A percentile compares a stretch with the other conserved stretches of the same genome.
phyloP scores from a whole-genome alignment of 2,329 filamentous ascomycete genomes.

The Arthrinium puccinioides region DNA sequence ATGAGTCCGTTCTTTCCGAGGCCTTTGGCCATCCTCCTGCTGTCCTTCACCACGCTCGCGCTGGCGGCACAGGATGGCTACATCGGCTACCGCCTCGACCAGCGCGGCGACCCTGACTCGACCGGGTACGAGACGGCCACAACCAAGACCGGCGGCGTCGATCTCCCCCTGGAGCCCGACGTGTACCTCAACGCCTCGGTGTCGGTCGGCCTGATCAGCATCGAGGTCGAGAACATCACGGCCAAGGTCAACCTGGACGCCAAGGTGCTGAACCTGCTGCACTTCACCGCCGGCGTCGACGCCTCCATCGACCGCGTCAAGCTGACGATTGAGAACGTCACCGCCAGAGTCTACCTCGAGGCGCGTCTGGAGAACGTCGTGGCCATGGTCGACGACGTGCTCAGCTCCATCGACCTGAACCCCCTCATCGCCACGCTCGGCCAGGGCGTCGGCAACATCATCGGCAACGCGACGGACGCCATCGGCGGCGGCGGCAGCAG shows the following conservation, averaged over 20 bases:
- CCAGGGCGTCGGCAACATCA: constrained; percentile 37
- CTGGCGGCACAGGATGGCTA: constrained; percentile 33
- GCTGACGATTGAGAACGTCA: constrained; percentile 50
- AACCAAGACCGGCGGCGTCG: constrained; percentile 36
- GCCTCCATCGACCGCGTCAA: constrained; percentile 49
- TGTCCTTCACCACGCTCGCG: constrained; percentile 14
- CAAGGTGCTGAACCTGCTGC: constrained; percentile 49
- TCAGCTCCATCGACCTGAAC: constrained; percentile 53
- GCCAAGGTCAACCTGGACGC: constrained; percentile 54
- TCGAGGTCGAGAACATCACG: constrained; percentile 52
- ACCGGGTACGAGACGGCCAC: constrained; percentile 46
- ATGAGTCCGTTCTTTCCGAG: constrained; percentile 15
- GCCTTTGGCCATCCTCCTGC: constrained; percentile 19
- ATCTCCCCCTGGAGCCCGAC: constrained; percentile 41
- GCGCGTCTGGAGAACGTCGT: constrained; percentile 54
- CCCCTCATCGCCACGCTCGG: constrained; percentile 50
- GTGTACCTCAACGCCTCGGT: constrained; percentile 54
- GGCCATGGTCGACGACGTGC: constrained; percentile 49
- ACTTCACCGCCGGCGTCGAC: constrained; percentile 55
- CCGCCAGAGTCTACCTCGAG: constrained; percentile 50
- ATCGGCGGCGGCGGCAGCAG: constrained; percentile 11
- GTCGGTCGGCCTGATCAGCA: constrained; percentile 48
- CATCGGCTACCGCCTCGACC: constrained; percentile 45
- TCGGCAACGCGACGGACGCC: constrained; percentile 31
- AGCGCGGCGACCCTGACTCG: constrained; percentile 41